Conservation (phyloP, 306 rosid genomes). For the Rosa persica region DNA sequence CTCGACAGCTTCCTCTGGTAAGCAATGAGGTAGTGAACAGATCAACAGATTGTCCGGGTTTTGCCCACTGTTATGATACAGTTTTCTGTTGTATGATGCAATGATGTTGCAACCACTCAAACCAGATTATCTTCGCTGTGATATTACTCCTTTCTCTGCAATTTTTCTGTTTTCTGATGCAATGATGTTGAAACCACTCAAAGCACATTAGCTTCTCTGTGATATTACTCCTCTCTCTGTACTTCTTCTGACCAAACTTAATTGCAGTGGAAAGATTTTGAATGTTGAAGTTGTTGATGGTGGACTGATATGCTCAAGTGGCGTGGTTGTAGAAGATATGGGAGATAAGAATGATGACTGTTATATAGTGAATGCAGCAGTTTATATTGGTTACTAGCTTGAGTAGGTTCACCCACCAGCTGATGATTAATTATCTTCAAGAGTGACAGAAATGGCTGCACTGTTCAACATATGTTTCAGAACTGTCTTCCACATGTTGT, state of each 20-base stretch:
- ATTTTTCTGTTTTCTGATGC: conserved; percentile 12
- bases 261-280: conserved; percentile 79
- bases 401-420: not conserved
- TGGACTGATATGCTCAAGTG: conserved; percentile 95
- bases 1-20: not conserved
- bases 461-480: not conserved
- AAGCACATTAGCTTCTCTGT: not conserved
- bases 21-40: not conserved
- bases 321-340: conserved; percentile 93
- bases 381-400: conserved; percentile 78
- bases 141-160: not conserved
- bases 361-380: conserved; percentile 95
- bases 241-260: not conserved
- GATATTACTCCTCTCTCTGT: not conserved
- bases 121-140: not conserved
- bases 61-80: not conserved
- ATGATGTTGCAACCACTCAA: not conserved
- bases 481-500: not conserved
- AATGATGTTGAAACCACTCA: not conserved
- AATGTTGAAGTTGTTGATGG: conserved; percentile 88
- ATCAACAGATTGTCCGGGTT: conserved; percentile 1
- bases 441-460: not conserved
- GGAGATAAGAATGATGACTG: conserved; percentile 96
- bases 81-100: not conserved
- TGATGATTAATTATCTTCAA: not conserved